Conservation (phyloP, 148 eudicot species). For the Amaranthus palmeri region DNA sequence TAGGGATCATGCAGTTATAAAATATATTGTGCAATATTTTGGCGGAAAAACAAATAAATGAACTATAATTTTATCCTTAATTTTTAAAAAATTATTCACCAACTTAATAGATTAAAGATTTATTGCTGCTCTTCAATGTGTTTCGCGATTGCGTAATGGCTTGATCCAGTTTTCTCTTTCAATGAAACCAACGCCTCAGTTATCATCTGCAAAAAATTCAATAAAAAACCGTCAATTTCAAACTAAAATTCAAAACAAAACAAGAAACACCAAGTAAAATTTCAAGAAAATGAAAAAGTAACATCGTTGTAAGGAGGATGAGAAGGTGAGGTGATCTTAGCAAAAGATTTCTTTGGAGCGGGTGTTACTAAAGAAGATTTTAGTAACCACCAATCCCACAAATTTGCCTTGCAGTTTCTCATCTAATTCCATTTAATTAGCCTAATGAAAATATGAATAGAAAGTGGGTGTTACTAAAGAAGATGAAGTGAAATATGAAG, state of each 20-base stretch:
- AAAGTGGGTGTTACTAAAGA: too few relatives aligned
- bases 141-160: slow-evolving; percentile 70
- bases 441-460: too few relatives aligned
- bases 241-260: neutral
- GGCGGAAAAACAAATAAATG: too few relatives aligned
- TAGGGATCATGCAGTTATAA: too few relatives aligned
- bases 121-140: slow-evolving; percentile 75
- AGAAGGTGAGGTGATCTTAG: slow-evolving; percentile 28
- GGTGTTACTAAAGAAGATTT: too few relatives aligned
- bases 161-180: slow-evolving; percentile 81
- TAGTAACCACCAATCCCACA: too few relatives aligned
- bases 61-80: too few relatives aligned
- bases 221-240: neutral
- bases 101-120: neutral
- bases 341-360: slow-evolving; percentile 24
- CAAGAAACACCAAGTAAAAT: neutral
- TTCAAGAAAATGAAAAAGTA: neutral
- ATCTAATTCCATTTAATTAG: too few relatives aligned
- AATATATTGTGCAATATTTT: too few relatives aligned
- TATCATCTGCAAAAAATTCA: slow-evolving; percentile 48
- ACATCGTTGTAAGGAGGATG: slow-evolving; percentile 48
- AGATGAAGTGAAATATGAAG: too few relatives aligned
- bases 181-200: slow-evolving; percentile 56
- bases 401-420: too few relatives aligned
- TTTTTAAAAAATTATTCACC: too few relatives aligned